Base-by-base conservation (phyloP, 2,329 filamentous ascomycete genomes). In the Curvularia verruculosa region DNA sequence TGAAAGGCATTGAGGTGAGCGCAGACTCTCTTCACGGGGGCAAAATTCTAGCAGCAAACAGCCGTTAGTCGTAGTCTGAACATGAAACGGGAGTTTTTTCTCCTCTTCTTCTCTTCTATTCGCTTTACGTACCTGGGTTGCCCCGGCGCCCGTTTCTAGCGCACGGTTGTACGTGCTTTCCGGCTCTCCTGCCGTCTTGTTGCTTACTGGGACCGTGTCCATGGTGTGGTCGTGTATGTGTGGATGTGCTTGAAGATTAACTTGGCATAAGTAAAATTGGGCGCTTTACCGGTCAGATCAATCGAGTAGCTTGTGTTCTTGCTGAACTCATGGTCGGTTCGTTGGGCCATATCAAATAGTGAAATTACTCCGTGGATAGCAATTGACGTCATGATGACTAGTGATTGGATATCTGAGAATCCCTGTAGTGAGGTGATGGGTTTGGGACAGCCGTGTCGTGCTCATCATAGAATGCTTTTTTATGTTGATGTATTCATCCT, bases 1-100 rank as follows among this genome's bases (percentile, higher is more conserved):
- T 96, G 92, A 70, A 93, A 93, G n/a, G 90, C 91, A 67, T 95
- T 93, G 1, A 96, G 82, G 70, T 94, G 90, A 1, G 90, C 91
- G 75, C 91, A 95, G 47, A 96, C 84, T 51, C 86, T 85, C 67
- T 91, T 88, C 6, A 58, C 77, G 0, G 91, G 91, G 0, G 83
- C 79, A 73, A 96, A 91, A 62, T 85, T 83, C 83, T 88, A n/a
- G n/a, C n/a, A n/a, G 37, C n/a, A 41, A 34, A 34, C 26, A 18
- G 2, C 7, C 4, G 28, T 58, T 23, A 53, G 31, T 37, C 39
- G 12, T 8, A 18, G n/a, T 29, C 3, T n/a, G n/a, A n/a, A n/a
- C n/a, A n/a, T n/a, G n/a, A n/a, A n/a, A n/a, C n/a, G n/a, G n/a
- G n/a, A n/a, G n/a, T n/a, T n/a, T n/a, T n/a, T n/a, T n/a, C n/a